These are phyloP conservation scores for Aspergillus pseudotamarii DNA, from an alignment of 2,329 filamentous ascomycete genomes.

Conservation along the genomic window DNA sequence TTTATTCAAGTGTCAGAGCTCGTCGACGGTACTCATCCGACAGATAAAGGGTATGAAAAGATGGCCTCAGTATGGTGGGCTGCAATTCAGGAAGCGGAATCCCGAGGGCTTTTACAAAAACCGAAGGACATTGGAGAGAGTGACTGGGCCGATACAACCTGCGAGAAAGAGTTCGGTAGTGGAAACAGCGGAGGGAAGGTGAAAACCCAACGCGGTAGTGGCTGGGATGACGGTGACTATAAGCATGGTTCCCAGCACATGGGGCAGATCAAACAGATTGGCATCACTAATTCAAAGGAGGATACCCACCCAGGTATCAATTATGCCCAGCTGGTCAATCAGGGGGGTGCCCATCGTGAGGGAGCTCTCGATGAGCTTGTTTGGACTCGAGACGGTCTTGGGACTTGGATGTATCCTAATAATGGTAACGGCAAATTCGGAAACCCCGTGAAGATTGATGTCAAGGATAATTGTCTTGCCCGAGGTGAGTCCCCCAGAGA, in stretches of 20 bases:
- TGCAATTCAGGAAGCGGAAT: conserved; percentile 24
- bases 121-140: background rate
- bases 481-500: background rate
- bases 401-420: background rate
- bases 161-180: background rate
- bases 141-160: background rate
- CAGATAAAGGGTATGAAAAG: conserved; percentile 24
- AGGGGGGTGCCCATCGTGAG: background rate
- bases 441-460: background rate
- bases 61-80: conserved; percentile 35
- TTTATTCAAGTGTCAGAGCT: conserved; percentile 22
- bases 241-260: background rate
- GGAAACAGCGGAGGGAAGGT: background rate
- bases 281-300: background rate
- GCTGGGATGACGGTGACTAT: background rate
- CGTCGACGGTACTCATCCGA: conserved; percentile 26
- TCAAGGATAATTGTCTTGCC: background rate
- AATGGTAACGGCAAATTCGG: background rate
- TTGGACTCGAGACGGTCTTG: background rate
- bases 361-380: conserved; percentile 2
- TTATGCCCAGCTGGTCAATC: background rate
- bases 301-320: background rate
- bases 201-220: background rate
- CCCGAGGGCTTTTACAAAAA: conserved; percentile 17
- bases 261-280: background rate